Evolutionary conservation across 164 flowering plant species (phyloP).

Genomic region (Aristolochia contorta): DNA sequence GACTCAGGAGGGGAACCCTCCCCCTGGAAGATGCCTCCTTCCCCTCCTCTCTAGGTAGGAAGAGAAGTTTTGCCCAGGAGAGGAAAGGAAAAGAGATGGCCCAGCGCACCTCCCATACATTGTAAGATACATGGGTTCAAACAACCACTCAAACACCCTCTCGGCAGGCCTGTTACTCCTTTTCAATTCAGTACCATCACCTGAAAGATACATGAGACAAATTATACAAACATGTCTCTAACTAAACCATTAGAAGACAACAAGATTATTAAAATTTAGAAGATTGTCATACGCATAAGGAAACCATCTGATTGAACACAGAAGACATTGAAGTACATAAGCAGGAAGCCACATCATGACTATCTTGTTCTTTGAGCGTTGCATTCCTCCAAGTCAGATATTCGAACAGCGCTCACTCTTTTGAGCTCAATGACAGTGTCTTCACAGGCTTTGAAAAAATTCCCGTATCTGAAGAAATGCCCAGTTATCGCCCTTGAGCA

Average conservation of each 20-base stretch:
- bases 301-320: conserved; percentile 30
- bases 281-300: conserved; percentile 25
- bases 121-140: conserved; percentile 29
- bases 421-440: conserved; percentile 23
- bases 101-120: too few relatives aligned
- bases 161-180: conserved; percentile 33
- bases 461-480: conserved; percentile 18
- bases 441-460: conserved; percentile 23
- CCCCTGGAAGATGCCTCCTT: too few relatives aligned
- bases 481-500: conserved; percentile 2
- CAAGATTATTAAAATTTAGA: neutral
- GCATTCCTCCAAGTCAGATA: conserved; percentile 21
- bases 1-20: too few relatives aligned
- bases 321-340: conserved; percentile 25
- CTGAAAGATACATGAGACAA: conserved; percentile 12
- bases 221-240: neutral
- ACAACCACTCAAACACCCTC: conserved; percentile 38
- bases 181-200: conserved; percentile 26
- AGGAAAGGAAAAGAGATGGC: too few relatives aligned
- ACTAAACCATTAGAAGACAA: too few relatives aligned
- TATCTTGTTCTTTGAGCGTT: conserved; percentile 28
- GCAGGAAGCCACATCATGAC: conserved; percentile 31
- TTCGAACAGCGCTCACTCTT: conserved; percentile 16
- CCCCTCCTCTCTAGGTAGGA: too few relatives aligned
- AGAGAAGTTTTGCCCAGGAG: too few relatives aligned